Conservation (phyloP, 148 eudicot genomes). For the Amaranthus cruentus region DNA sequence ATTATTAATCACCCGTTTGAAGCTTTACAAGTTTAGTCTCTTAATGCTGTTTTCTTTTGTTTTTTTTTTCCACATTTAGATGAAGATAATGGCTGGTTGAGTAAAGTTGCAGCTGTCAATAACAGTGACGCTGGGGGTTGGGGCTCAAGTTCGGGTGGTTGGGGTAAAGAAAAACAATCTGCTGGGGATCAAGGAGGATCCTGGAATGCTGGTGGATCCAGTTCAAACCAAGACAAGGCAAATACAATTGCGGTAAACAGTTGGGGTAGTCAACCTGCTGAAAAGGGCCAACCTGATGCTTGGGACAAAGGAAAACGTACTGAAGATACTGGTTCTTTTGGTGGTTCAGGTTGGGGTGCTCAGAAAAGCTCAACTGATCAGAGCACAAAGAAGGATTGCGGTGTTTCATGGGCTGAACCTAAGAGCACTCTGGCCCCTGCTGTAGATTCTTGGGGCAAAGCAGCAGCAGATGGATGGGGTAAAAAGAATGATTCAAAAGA, state of each 20-base stretch:
- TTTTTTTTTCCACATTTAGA: slow-evolving; percentile 11
- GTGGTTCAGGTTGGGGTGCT: slow-evolving; percentile 26
- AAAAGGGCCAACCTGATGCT: slow-evolving; percentile 16
- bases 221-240: slow-evolving; percentile 18
- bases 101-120: slow-evolving; percentile 34
- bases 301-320: slow-evolving; percentile 22
- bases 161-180: slow-evolving; percentile 30
- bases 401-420: slow-evolving; percentile 16
- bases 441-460: slow-evolving; percentile 38
- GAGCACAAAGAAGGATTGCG: slow-evolving; percentile 14
- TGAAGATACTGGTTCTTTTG: slow-evolving; percentile 22
- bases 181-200: slow-evolving; percentile 26
- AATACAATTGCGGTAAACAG: slow-evolving; percentile 2
- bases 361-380: slow-evolving; percentile 17
- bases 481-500: slow-evolving; percentile 12
- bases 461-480: slow-evolving; percentile 20
- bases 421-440: slow-evolving; percentile 1
- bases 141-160: slow-evolving; percentile 24
- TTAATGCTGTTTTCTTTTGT: background rate
- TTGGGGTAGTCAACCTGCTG: slow-evolving; percentile 22
- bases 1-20: background rate
- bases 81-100: slow-evolving; percentile 47
- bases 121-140: slow-evolving; percentile 31
- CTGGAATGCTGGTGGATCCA: slow-evolving; percentile 27
- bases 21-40: background rate